phyloP scores from a whole-genome alignment of 1,284 basidiomycete genomes.

The Austroboletus novae-zelandiae region DNA sequence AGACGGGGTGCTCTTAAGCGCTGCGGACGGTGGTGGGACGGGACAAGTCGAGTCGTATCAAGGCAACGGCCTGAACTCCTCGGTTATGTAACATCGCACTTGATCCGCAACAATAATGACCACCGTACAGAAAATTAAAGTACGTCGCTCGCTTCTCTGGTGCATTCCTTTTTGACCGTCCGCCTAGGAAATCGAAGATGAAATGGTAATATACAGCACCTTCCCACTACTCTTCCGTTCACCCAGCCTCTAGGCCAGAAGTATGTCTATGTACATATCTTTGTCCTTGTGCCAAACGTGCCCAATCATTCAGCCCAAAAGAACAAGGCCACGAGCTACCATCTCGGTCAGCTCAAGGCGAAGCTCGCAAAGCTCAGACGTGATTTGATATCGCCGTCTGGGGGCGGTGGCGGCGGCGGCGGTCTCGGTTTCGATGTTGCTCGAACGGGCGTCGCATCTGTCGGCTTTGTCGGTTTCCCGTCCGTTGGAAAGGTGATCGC shows the following conservation, averaged over 20 bases:
- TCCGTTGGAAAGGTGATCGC: constrained; percentile 78
- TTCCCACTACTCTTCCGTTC: constrained; percentile 14
- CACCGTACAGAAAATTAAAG: constrained; percentile 89
- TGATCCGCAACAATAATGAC: constrained; percentile 67
- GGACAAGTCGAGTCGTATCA: constrained; percentile 1
- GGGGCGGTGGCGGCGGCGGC: constrained; percentile 81
- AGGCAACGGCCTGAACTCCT: constrained; percentile 6
- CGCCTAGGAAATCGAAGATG: constrained; percentile 87
- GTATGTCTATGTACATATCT: constrained; percentile 36
- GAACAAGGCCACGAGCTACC: constrained; percentile 96
- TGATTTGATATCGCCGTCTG: constrained; percentile 84
- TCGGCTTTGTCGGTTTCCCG: constrained; percentile 92
- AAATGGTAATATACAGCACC: constrained; percentile 64
- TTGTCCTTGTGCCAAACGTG: constrained; percentile 10
- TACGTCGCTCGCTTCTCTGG: constrained; percentile 31
- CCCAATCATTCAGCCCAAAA: constrained; percentile 70
- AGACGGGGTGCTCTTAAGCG: neutral
- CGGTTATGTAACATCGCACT: constrained; percentile 18
- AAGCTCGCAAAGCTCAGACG: constrained; percentile 97
- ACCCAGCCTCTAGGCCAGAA: constrained; percentile 48
- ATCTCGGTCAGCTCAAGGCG: constrained; percentile 95
- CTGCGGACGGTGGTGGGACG: neutral
- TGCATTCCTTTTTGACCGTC: constrained; percentile 13
- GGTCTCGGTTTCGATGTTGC: constrained; percentile 97
- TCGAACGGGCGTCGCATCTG: constrained; percentile 93